phyloP scores from a whole-genome alignment of 2,329 filamentous ascomycete species.

The Talaromyces verruculosus region DNA sequence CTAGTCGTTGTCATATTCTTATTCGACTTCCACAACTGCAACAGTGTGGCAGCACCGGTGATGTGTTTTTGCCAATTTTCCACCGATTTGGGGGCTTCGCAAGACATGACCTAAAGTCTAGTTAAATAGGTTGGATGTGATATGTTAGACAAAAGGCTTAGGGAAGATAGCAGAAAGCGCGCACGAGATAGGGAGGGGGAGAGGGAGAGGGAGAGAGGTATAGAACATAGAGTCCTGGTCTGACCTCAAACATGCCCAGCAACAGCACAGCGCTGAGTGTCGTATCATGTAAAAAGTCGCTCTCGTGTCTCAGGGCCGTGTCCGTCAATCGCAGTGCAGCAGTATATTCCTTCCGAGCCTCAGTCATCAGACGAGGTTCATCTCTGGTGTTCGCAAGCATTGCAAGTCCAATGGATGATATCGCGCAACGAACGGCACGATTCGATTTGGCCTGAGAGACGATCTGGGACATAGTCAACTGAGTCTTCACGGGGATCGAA shows the following conservation, averaged over 20 bases:
- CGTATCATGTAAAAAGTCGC: not conserved
- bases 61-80: not conserved
- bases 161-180: not conserved
- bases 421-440: not conserved
- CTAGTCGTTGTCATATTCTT: not conserved
- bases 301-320: not conserved
- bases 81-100: not conserved
- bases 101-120: not conserved
- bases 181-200: not conserved
- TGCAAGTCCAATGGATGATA: not conserved
- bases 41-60: not conserved
- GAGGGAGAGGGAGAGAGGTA: not conserved
- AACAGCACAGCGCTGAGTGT: not conserved
- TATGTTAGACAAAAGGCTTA: not conserved
- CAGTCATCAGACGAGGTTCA: not conserved
- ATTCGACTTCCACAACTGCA: not conserved
- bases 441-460: not conserved
- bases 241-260: not conserved
- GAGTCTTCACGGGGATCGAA: not conserved
- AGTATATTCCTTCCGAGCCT: not conserved
- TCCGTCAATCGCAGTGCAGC: not conserved
- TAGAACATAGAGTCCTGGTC: not conserved
- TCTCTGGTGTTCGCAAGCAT: not conserved
- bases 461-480: not conserved
- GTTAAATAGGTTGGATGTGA: not conserved